Evolutionary conservation across 140 eudicot species (phyloP).

Genomic region (Oenanthe javanica): DNA sequence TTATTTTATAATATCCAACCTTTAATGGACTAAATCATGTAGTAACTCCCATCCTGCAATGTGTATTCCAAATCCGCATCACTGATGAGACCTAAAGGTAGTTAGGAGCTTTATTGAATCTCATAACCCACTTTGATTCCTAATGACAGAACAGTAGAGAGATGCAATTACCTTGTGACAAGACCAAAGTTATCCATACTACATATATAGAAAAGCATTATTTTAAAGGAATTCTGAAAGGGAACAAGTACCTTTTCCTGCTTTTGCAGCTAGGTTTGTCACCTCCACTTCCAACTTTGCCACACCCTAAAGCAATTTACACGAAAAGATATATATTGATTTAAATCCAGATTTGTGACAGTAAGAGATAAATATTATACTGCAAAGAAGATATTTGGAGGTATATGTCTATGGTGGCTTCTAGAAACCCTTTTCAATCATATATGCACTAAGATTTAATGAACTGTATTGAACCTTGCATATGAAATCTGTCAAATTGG

Average conservation of each 20-base stretch:
- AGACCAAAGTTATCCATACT: neutral
- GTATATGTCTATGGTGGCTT: neutral
- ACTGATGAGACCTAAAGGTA: neutral
- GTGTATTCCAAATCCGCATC: neutral
- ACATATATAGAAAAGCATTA: neutral
- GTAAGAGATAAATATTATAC: neutral
- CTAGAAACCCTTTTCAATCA: neutral
- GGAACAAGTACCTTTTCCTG: conserved; percentile 79
- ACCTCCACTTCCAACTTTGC: conserved; percentile 98
- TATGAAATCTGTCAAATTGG: neutral
- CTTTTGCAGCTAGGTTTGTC: conserved; percentile 97
- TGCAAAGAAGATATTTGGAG: neutral
- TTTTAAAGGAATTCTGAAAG: conserved; percentile 5
- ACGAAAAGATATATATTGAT: neutral
- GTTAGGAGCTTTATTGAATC: neutral
- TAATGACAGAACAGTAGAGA: neutral
- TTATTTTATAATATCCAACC: neutral
- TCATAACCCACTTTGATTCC: neutral
- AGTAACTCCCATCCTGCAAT: neutral
- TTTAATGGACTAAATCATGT: neutral
- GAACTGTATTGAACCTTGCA: neutral
- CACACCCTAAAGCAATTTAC: conserved; percentile 45
- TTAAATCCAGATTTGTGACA: neutral
- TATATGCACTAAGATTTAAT: neutral
- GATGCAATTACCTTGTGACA: neutral